Evolutionary conservation across 2,329 filamentous ascomycete species (phyloP).

Genomic region (Escovopsis weberi): DNA sequence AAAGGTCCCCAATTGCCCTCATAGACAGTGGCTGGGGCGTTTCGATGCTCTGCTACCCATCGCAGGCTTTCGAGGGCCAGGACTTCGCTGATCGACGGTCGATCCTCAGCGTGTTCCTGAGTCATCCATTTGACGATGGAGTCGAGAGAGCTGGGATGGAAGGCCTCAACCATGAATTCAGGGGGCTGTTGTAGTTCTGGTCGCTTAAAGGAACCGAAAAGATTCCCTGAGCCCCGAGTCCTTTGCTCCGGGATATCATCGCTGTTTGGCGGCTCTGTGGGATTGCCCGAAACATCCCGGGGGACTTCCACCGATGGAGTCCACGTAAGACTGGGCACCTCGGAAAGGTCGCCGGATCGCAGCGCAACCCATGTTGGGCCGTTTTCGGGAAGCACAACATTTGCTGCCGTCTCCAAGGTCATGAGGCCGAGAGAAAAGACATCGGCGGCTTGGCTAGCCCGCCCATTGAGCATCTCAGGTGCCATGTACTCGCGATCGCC

Average conservation of each 20-base stretch:
- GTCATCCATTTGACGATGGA: slow-evolving; percentile 82
- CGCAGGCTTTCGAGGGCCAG: slow-evolving; percentile 57
- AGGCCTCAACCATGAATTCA: slow-evolving; percentile 71
- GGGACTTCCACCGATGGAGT: slow-evolving; percentile 55
- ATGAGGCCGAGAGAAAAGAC: slow-evolving; percentile 91
- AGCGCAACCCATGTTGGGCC: slow-evolving; percentile 83
- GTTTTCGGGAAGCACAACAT: slow-evolving; percentile 87
- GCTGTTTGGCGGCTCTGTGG: slow-evolving; percentile 23
- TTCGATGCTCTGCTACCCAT: slow-evolving; percentile 66
- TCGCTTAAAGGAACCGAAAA: slow-evolving; percentile 33
- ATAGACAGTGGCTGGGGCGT: slow-evolving; percentile 83
- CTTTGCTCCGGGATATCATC: slow-evolving; percentile 19
- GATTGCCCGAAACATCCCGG: slow-evolving; percentile 53
- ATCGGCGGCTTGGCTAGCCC: slow-evolving; percentile 81
- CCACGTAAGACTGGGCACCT: slow-evolving; percentile 77
- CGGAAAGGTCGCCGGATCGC: slow-evolving; percentile 75
- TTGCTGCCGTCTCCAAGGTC: slow-evolving; percentile 86
- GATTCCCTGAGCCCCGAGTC: slow-evolving; percentile 18
- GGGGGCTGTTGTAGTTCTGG: slow-evolving; percentile 50
- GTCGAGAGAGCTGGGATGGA: slow-evolving; percentile 63
- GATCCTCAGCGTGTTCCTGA: slow-evolving; percentile 52
- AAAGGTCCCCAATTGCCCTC: slow-evolving; percentile 91
- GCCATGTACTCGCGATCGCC: slow-evolving; percentile 95
- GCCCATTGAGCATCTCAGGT: slow-evolving; percentile 76
- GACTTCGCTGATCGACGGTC: slow-evolving; percentile 62